Evolutionary conservation across 768 basidiomycete species (phyloP).

Genomic region (Mycena albidolilacea): DNA sequence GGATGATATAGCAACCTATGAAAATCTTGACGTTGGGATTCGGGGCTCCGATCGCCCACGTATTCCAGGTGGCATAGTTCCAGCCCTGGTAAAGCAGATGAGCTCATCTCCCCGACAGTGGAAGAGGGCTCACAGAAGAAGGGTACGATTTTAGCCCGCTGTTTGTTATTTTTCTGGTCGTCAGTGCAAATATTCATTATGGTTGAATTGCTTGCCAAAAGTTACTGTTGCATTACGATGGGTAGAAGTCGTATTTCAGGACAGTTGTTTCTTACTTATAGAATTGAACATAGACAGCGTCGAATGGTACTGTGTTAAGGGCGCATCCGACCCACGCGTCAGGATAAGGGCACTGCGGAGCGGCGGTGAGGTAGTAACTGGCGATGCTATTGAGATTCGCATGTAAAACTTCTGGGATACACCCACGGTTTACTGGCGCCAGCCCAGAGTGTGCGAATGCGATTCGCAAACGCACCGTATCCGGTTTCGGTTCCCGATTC

Average conservation of each 20-base stretch:
- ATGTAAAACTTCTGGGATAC: not conserved
- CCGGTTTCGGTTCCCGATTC: not conserved
- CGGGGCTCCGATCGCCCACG: too few relatives aligned
- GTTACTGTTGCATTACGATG: conserved; percentile 2
- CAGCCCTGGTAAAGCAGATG: not conserved
- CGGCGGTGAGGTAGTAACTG: not conserved
- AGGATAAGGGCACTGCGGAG: not conserved
- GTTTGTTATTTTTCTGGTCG: not conserved
- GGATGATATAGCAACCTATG: too few relatives aligned
- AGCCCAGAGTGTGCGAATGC: not conserved
- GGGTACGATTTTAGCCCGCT: not conserved
- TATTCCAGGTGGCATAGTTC: too few relatives aligned
- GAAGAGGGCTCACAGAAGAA: not conserved
- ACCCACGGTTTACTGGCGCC: not conserved
- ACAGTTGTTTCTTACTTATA: not conserved
- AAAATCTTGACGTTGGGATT: too few relatives aligned
- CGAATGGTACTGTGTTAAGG: not conserved
- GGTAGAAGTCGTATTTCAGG: not conserved
- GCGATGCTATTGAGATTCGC: not conserved
- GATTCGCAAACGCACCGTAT: not conserved
- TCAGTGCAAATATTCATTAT: not conserved
- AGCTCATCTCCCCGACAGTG: not conserved
- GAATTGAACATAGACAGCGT: too few relatives aligned
- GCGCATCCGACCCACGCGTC: not conserved
- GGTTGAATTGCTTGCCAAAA: not conserved